Evolutionary conservation across 768 basidiomycete genomes (phyloP), one percentile per base, ranked within the genome.

Genomic region (Chlorophyllum brunneum): DNA sequence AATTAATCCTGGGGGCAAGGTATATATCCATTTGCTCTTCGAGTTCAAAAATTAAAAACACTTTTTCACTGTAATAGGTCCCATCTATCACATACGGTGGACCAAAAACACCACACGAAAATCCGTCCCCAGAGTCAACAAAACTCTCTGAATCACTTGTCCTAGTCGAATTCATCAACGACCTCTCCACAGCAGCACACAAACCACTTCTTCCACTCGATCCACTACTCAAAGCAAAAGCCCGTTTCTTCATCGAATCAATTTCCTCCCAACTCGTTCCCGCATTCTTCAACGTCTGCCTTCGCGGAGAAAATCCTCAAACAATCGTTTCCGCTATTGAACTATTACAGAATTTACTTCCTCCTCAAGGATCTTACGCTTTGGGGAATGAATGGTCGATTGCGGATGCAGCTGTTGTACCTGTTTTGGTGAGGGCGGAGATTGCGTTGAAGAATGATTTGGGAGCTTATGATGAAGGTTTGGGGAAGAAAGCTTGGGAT

Each of bases 1-100:
- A 54, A 77, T 88, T 36, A 87, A 86, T 65, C 80, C 80, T 1
- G 82, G 77, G 0, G 77, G 78, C 67, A 86, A 85, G 76, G 85
- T 82, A 60, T 13, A 61, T 56, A 39, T 29, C 16, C 8, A 18
- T 10, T n/a, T 13, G 33, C 24, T n/a, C 22, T 15, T 13, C 20
- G 3, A 33, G 15, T 5, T 16, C 4, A 22, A n/a, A 26, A 22
- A 3, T 31, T 3, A 9, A 18, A 49, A 55, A 33, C 45, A 26
- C 55, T 27, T 41, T 16, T 5, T 34, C 0, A 24, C 13, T 48
- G 48, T 13, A 24, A 9, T 43, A 80, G 81, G 75, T 84, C 13
- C 80, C 83, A 16, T 80, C 81, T 0, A 67, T 86, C 27, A 67
- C 80, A 0, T 85, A 81, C 58, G 84, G 83, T 31, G 84, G 83